Evolutionary conservation across 345 rosid species (phyloP), one percentile per base, ranked within the genome.

Genomic region (Anacardium occidentale): DNA sequence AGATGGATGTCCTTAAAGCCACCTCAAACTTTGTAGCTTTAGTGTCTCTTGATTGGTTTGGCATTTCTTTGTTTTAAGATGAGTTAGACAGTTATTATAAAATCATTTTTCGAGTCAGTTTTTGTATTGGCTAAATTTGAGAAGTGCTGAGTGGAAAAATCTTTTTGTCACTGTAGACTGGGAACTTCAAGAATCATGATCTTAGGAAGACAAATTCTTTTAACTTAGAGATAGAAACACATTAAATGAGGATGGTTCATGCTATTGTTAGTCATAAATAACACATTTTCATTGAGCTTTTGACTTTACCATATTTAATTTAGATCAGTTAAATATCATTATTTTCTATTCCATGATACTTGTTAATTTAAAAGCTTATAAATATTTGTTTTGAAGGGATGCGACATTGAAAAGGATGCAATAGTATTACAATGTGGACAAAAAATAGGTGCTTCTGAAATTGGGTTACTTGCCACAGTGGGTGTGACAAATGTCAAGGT

Each of bases 401-500:
- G 83, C 77, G 98, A 95, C 76, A 88, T 95, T 76, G 83, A 89
- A 85, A 87, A 88, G 79, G 85, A 80, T 78, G 83, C 88, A 32
- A 37, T 80, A n/a, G 79, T 92, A 65, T 77, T 95, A 70, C 86
- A 78, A 77, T 81, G 83, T 74, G 97, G 99, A 71, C 96, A 92
- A 70, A 91, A 74, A 79, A 67, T 95, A 20, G 93, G 90, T 77
- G 86, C 90, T 86, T 87, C 99, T 73, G 99, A 92, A 89, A 81
- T 92, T 76, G 98, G 98, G 56, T 78, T 95, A 57, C 89, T 92
- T 70, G 98, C 99, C 64, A 87, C 96, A 64, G 90, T 85, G 75
- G 99, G 99, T 48, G 87, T 89, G 66, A 77, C 79, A 26, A 74
- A 63, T 79, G 97, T 92, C 83, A 91, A 95, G 96, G 99, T 89